Evolutionary conservation across 2,329 filamentous ascomycete species (phyloP).

Genomic region (Lasiodiplodia hormozganensis): DNA sequence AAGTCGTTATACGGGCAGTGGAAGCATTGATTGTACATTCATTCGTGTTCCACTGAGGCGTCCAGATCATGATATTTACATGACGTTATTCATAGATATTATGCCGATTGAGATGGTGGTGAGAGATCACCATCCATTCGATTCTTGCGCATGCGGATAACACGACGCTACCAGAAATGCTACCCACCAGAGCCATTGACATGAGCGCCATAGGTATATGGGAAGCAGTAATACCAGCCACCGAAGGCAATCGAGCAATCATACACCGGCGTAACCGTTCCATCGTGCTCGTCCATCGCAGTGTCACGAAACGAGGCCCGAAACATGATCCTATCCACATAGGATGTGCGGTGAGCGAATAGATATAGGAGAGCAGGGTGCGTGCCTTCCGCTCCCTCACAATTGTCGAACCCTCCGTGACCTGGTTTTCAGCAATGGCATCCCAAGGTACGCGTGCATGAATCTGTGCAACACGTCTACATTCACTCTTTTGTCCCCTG

Average conservation of each 20-base stretch:
- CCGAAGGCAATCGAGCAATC: background rate
- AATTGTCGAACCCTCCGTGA: background rate
- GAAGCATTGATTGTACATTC: too few relatives aligned
- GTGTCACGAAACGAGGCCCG: background rate
- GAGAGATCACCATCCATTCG: too few relatives aligned
- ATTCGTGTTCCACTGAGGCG: too few relatives aligned
- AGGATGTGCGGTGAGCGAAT: background rate
- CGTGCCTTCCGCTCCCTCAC: background rate
- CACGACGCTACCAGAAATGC: too few relatives aligned
- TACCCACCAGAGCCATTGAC: too few relatives aligned
- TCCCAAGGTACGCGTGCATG: background rate
- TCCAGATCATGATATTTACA: too few relatives aligned
- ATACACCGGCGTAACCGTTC: background rate
- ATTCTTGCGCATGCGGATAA: too few relatives aligned
- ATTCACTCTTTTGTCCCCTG: background rate
- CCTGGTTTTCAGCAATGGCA: background rate
- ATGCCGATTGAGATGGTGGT: too few relatives aligned
- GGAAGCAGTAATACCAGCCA: background rate
- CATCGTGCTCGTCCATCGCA: background rate
- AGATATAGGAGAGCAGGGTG: background rate
- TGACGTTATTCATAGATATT: too few relatives aligned
- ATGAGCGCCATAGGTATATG: background rate
- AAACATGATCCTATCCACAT: background rate
- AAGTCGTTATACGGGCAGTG: too few relatives aligned
- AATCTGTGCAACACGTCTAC: background rate